Evolutionary conservation across 257 asterid species (phyloP), one percentile per base, ranked within the genome.

Genomic region (Galeopsis tetrahit): DNA sequence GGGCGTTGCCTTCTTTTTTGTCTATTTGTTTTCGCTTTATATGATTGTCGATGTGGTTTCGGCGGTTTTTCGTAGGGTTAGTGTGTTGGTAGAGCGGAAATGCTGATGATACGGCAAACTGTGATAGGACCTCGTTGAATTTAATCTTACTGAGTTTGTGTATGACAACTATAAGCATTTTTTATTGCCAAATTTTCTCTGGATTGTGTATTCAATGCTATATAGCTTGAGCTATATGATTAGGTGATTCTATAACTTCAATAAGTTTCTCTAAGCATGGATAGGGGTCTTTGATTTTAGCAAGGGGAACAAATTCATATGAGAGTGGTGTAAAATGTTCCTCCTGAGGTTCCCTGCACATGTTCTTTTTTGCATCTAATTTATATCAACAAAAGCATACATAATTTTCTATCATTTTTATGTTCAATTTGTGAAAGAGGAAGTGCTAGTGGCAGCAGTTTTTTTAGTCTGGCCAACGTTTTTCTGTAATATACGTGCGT

Each of bases 211-310:
- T 70, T 40, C 66, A 35, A 15, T 15, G 63, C 8, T 42, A 32
- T 70, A 21, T 70, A 40, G 56, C 57, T 69, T 7, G 4, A 38
- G 32, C 10, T 40, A 32, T 7, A 42, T 57, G 75, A 70, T 69
- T 4, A 2, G 40, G 57, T n/a, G 53, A 69, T 31, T 56, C 33
- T 55, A 11, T 21, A 56, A 57, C 34, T 21, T 57, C 38, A 56
- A 31, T 5, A 35, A 52, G 73, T 69, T 55, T 10, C 7, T 15
- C 9, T 55, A 35, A 35, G 73, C 21, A 36, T 6, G 21, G 35
- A 31, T 70, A 44, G 69, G 63, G 55, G 10, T 57, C 33, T 10
- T 63, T 14, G 34, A 56, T 36, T 70, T 44, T 14, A 31, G 68
- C 35, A 35, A 57, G 32, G 56, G 58, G 35, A 64, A 53, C 14